Conservation (phyloP, 108 stramenopile species). For the Nitzschia inconspicua region DNA sequence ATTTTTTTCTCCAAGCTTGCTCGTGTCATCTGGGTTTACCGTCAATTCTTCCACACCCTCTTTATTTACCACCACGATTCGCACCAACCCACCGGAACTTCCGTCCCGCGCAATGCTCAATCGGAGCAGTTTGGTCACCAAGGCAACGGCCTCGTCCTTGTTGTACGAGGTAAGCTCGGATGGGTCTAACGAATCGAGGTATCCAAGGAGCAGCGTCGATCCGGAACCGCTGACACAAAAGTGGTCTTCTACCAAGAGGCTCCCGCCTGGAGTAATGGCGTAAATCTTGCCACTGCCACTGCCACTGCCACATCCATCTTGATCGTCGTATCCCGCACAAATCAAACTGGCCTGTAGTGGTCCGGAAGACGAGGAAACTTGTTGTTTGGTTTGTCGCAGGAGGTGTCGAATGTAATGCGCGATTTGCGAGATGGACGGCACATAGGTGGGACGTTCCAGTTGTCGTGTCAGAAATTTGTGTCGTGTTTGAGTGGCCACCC, state of each 20-base stretch:
- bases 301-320: no score
- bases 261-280: conserved; percentile 45
- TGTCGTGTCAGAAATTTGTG: conserved; percentile 41
- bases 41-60: conserved; percentile 22
- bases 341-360: conserved; percentile 60
- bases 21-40: no score
- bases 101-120: conserved; percentile 79
- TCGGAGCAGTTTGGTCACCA: conserved; percentile 50
- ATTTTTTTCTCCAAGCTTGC: no score
- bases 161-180: conserved; percentile 11
- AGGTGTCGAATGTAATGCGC: conserved; percentile 56
- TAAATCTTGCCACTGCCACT: conserved; percentile 45
- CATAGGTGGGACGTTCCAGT: conserved; percentile 15
- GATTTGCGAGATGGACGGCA: conserved; percentile 52
- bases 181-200: conserved; percentile 45
- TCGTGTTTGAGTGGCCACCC: conserved; percentile 40
- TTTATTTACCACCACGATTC: conserved; percentile 48
- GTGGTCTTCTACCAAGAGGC: conserved; percentile 50
- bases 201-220: conserved; percentile 62
- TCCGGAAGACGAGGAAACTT: neutral
- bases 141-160: conserved; percentile 60
- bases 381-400: conserved; percentile 17
- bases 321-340: conserved; percentile 71
- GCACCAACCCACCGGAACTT: conserved; percentile 71
- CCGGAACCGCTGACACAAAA: conserved; percentile 77